These are phyloP conservation scores for Syzygium grande DNA, from an alignment of 345 rosid species.

Conservation along the genomic window DNA sequence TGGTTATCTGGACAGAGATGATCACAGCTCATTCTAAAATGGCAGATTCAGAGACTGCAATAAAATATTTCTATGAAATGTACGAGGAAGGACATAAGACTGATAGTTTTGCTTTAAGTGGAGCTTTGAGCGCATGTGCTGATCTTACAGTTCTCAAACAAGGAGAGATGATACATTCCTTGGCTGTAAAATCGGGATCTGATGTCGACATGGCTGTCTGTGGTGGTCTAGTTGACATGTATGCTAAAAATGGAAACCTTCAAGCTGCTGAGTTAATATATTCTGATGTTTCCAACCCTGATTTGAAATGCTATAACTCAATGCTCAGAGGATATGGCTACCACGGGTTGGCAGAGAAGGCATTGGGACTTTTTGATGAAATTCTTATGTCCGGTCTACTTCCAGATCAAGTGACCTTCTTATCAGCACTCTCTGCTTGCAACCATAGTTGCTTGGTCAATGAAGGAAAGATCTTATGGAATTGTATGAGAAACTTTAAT, in stretches of 20 bases:
- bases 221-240: slow-evolving; percentile 79
- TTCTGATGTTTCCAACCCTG: slow-evolving; percentile 35
- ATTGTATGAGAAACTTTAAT: slow-evolving; percentile 40
- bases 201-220: slow-evolving; percentile 43
- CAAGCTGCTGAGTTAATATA: slow-evolving; percentile 47
- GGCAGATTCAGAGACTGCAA: slow-evolving; percentile 49
- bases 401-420: slow-evolving; percentile 70
- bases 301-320: slow-evolving; percentile 86
- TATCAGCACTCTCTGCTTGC: slow-evolving; percentile 72
- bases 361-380: slow-evolving; percentile 32
- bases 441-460: slow-evolving; percentile 57
- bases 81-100: slow-evolving; percentile 31
- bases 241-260: slow-evolving; percentile 61
- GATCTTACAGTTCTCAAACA: slow-evolving; percentile 56
- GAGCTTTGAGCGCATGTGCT: slow-evolving; percentile 72
- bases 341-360: slow-evolving; percentile 65
- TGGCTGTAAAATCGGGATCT: slow-evolving; percentile 46
- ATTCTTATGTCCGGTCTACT: slow-evolving; percentile 26
- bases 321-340: slow-evolving; percentile 73
- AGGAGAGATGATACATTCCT: slow-evolving; percentile 71
- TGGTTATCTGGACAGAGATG: slow-evolving; percentile 92
- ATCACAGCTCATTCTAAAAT: slow-evolving; percentile 61
- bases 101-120: slow-evolving; percentile 70
- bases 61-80: slow-evolving; percentile 47
- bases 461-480: slow-evolving; percentile 62